phyloP scores from a whole-genome alignment of 176 grass and related monocot species.

The Hyparrhenia diplandra region DNA sequence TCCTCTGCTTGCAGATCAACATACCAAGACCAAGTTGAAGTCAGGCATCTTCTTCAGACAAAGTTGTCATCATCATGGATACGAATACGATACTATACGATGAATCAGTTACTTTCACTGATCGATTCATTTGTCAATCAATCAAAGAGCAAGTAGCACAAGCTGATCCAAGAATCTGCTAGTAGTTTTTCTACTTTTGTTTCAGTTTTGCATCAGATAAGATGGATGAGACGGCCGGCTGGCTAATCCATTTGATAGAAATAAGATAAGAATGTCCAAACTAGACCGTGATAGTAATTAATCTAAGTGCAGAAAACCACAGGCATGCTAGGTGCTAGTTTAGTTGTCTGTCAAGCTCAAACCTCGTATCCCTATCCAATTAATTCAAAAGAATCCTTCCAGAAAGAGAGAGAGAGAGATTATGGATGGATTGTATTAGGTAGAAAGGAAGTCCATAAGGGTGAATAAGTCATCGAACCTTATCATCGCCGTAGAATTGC shows the following conservation, averaged over 20 bases:
- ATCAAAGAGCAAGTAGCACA: neutral
- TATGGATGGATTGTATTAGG: neutral
- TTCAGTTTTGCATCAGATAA: neutral
- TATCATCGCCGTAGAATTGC: constrained; percentile 74
- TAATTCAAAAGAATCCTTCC: neutral
- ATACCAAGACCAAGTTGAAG: neutral
- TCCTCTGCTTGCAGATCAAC: constrained; percentile 68
- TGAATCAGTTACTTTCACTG: neutral
- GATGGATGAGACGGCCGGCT: neutral
- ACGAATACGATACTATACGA: neutral
- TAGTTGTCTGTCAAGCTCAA: neutral
- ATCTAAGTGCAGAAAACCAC: neutral
- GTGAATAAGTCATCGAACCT: constrained; percentile 22
- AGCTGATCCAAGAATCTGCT: neutral
- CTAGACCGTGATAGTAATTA: neutral
- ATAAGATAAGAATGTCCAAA: neutral
- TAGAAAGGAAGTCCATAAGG: neutral
- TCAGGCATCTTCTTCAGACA: constrained; percentile 4
- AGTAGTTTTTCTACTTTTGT: neutral
- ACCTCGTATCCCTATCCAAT: neutral
- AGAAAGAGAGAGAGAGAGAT: neutral
- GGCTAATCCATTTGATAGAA: neutral
- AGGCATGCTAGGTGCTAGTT: no score
- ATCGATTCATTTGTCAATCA: neutral
- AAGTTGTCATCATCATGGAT: neutral